A percentile compares a stretch with the other conserved stretches of the same genome.
phyloP scores from a whole-genome alignment of 2,329 filamentous ascomycete genomes.

The Arachnomyces sp. region DNA sequence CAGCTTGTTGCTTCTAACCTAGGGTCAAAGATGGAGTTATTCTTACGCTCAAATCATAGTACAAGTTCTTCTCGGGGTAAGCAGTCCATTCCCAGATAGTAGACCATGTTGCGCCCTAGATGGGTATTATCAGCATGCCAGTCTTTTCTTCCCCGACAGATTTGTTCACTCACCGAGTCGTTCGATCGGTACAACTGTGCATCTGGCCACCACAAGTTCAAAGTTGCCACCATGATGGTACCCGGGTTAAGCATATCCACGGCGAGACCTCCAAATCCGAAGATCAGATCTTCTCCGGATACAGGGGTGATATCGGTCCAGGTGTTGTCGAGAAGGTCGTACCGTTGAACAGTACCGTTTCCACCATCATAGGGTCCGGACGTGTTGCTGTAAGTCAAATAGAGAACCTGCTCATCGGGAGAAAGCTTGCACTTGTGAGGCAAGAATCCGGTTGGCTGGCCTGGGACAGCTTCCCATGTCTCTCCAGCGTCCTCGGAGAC shows the following conservation, averaged over 20 bases:
- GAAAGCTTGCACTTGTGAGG: conserved; percentile 50
- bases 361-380: conserved; percentile 52
- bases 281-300: conserved; percentile 40
- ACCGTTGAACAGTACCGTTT: conserved; percentile 47
- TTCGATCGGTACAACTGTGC: conserved; percentile 50
- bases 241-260: conserved; percentile 49
- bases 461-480: conserved; percentile 39
- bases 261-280: conserved; percentile 50
- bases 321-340: conserved; percentile 41
- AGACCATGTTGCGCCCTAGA: conserved; percentile 44
- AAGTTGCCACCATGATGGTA: conserved; percentile 49
- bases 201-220: conserved; percentile 56
- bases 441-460: conserved; percentile 32
- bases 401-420: conserved; percentile 46
- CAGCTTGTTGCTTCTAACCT: too few species aligned
- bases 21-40: too few species aligned
- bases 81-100: conserved; percentile 46
- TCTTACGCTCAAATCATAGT: conserved; percentile 27
- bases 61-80: conserved; percentile 40
- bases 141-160: too few species aligned
- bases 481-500: conserved; percentile 47
- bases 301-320: conserved; percentile 54
- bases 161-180: conserved; percentile 30
- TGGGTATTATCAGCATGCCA: too few species aligned
- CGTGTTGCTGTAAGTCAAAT: conserved; percentile 50